These are phyloP conservation scores for Silene vulgaris DNA, from an alignment of 179 eudicot genomes.

Conservation along the genomic window DNA sequence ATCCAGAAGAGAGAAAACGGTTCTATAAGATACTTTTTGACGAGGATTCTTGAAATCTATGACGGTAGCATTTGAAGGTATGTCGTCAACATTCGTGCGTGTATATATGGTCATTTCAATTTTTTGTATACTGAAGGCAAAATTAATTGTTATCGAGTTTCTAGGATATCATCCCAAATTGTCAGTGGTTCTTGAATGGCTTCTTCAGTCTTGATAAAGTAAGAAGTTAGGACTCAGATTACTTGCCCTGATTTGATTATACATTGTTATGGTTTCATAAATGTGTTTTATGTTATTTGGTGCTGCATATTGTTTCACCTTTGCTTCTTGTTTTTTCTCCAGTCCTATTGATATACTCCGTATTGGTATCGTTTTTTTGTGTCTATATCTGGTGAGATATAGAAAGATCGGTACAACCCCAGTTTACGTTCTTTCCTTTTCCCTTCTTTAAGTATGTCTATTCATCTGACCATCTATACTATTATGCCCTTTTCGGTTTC, in stretches of 20 bases:
- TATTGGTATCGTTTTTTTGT: not conserved
- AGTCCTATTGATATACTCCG: no score
- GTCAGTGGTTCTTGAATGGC: no score
- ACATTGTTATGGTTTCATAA: not conserved
- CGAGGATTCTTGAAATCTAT: constrained; percentile 29
- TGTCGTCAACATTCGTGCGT: not conserved
- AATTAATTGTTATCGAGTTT: no score
- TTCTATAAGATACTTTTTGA: constrained; percentile 81
- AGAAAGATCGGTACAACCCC: not conserved
- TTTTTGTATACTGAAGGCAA: no score
- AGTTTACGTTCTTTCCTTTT: not conserved
- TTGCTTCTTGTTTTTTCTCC: not conserved
- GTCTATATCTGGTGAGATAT: not conserved
- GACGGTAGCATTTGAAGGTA: constrained; percentile 2
- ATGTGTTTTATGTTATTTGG: not conserved
- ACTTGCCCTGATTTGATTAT: no score
- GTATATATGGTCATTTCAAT: not conserved
- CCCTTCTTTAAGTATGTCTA: not conserved
- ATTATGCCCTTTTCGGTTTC: not conserved
- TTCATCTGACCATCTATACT: not conserved
- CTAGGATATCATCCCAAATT: no score
- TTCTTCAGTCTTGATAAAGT: no score
- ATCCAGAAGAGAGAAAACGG: constrained; percentile 82
- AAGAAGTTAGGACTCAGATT: no score
- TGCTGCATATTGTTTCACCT: not conserved